These are phyloP conservation scores for Ashbya aceris DNA, from an alignment of 1,139 yeast species.

Conservation along the genomic window DNA sequence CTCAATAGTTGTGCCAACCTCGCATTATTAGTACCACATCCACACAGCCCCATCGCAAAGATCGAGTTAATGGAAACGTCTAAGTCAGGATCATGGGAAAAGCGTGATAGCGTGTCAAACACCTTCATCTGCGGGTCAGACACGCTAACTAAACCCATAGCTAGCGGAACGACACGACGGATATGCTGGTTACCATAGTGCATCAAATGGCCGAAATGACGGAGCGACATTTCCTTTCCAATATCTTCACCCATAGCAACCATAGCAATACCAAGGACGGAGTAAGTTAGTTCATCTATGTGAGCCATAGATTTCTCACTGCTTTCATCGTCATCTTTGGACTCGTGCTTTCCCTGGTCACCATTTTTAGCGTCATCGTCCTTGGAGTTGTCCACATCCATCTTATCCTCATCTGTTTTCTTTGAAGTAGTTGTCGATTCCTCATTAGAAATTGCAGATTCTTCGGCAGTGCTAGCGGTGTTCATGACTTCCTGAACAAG, in stretches of 20 bases:
- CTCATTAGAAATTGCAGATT: slow-evolving; percentile 4
- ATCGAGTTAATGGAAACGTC: slow-evolving; percentile 95
- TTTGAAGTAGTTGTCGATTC: slow-evolving; percentile 11
- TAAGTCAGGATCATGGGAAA: slow-evolving; percentile 90
- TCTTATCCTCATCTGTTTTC: slow-evolving; percentile 20
- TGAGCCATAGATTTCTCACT: slow-evolving; percentile 39
- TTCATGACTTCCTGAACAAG: slow-evolving; percentile 14
- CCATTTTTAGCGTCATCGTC: slow-evolving; percentile 20
- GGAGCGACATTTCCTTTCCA: slow-evolving; percentile 94
- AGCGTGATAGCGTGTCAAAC: slow-evolving; percentile 89
- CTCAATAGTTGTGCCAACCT: slow-evolving; percentile 92
- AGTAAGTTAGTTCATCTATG: slow-evolving; percentile 61
- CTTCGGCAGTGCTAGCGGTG: slow-evolving; percentile 16
- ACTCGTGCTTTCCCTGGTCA: slow-evolving; percentile 24
- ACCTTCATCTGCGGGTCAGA: slow-evolving; percentile 97
- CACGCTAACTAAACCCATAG: slow-evolving; percentile 90
- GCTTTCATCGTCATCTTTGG: slow-evolving; percentile 12
- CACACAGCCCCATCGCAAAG: slow-evolving; percentile 94
- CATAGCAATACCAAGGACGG: slow-evolving; percentile 88
- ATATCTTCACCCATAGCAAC: slow-evolving; percentile 98
- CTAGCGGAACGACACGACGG: slow-evolving; percentile 92
- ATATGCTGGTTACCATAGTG: slow-evolving; percentile 92
- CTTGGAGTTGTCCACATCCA: slow-evolving; percentile 20
- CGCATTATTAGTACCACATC: slow-evolving; percentile 98
- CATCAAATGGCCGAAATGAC: slow-evolving; percentile 96